Conservation (phyloP, 1,284 basidiomycete genomes). For the Trametes hirsuta region DNA sequence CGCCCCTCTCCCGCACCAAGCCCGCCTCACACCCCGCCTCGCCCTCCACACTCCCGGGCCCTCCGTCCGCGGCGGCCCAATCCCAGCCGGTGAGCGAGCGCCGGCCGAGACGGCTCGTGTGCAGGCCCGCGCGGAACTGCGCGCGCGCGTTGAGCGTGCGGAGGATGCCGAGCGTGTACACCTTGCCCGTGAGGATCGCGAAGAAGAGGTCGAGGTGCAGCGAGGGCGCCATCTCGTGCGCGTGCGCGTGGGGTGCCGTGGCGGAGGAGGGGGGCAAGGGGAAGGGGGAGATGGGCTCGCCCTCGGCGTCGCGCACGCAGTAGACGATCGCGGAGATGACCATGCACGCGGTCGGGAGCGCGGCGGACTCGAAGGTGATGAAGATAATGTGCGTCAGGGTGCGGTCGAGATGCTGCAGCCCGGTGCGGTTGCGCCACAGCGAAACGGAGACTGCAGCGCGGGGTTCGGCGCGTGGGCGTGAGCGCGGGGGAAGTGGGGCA, state of each 20-base stretch:
- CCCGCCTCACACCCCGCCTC: neutral
- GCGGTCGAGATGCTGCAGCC: conserved; percentile 45
- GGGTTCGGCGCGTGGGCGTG: neutral
- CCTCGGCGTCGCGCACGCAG: conserved; percentile 40
- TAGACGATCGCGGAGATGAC: conserved; percentile 45
- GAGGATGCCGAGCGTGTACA: conserved; percentile 51
- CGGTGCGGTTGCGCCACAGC: conserved; percentile 49
- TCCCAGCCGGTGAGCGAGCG: conserved; percentile 40
- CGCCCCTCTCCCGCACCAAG: neutral
- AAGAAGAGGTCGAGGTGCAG: conserved; percentile 52
- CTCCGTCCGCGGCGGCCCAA: conserved; percentile 22
- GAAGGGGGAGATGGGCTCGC: neutral
- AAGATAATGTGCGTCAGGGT: conserved; percentile 46
- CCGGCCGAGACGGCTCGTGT: conserved; percentile 43
- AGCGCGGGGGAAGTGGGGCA: neutral
- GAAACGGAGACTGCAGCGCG: conserved; percentile 41
- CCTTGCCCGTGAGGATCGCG: conserved; percentile 51
- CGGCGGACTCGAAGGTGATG: conserved; percentile 53
- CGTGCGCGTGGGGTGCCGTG: neutral
- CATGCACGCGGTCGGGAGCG: conserved; percentile 48
- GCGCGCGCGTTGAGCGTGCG: conserved; percentile 49
- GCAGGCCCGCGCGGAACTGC: conserved; percentile 43
- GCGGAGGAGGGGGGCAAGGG: conserved; percentile 12
- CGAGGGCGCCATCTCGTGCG: conserved; percentile 16
- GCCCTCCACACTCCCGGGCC: neutral